Conservation (phyloP, 1,139 yeast species). For the Sugiyamaella neomexicana region DNA sequence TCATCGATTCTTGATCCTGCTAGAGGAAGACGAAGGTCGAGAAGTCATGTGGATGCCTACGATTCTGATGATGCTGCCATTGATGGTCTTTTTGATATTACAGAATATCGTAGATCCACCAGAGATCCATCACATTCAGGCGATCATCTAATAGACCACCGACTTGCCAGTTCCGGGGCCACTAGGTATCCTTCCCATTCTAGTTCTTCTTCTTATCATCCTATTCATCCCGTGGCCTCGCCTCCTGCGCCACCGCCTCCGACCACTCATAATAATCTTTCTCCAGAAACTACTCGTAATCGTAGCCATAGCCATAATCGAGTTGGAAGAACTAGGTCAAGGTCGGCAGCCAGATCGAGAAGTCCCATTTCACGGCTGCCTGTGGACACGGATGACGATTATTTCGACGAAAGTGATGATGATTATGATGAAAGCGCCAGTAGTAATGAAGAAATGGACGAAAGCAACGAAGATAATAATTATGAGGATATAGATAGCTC, state of each 20-base stretch:
- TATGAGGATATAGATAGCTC: constrained; percentile 55
- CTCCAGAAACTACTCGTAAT: constrained; percentile 3
- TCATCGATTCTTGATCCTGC: constrained; percentile 11
- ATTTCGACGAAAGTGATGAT: constrained; percentile 13
- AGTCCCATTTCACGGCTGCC: constrained; percentile 23
- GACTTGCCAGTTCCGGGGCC: not conserved
- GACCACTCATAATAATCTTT: not conserved
- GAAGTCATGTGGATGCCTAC: constrained; percentile 4
- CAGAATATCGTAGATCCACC: constrained; percentile 3
- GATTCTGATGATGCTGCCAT: constrained; percentile 15
- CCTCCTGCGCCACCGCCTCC: not conserved
- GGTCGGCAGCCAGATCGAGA: constrained; percentile 13
- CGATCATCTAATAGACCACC: not conserved
- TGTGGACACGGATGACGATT: constrained; percentile 22
- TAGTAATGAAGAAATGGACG: constrained; percentile 23
- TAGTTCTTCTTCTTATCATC: not conserved
- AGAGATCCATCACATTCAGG: constrained; percentile 3
- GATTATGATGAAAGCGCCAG: constrained; percentile 19
- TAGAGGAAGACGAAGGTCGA: constrained; percentile 8
- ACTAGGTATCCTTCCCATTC: not conserved
- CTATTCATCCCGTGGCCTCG: not conserved
- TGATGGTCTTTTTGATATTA: constrained; percentile 12
- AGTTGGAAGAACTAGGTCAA: not conserved
- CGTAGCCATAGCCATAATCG: not conserved
- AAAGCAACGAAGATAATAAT: constrained; percentile 46